These are phyloP conservation scores for Sarcodon aspratus DNA, from an alignment of 768 basidiomycete genomes.

Conservation along the genomic window DNA sequence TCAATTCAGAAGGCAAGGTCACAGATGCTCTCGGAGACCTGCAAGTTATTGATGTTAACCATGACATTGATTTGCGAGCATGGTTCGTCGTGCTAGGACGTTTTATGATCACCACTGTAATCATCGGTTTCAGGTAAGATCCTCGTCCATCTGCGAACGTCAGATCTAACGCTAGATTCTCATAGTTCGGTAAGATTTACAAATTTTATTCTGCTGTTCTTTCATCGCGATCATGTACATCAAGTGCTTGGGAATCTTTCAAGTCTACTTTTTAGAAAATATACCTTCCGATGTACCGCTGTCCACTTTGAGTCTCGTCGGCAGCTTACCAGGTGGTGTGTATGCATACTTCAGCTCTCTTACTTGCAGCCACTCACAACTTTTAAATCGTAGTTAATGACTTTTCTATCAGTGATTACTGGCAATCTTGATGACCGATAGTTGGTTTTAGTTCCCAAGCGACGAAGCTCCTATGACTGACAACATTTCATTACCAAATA, in stretches of 20 bases:
- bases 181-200: not conserved
- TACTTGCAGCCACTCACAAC: not conserved
- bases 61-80: constrained; percentile 19
- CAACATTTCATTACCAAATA: not conserved
- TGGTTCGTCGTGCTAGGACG: constrained; percentile 13
- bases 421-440: constrained; percentile 21
- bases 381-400: constrained; percentile 12
- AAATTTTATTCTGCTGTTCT: no score
- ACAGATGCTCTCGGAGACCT: no score
- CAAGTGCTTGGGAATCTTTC: constrained; percentile 20
- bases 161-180: constrained; percentile 1
- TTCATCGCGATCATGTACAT: constrained; percentile 1
- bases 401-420: constrained; percentile 13
- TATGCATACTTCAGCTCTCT: constrained; percentile 1
- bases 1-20: constrained; percentile 15
- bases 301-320: constrained; percentile 10
- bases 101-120: constrained; percentile 9
- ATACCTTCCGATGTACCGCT: constrained; percentile 12
- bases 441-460: constrained; percentile 9
- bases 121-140: constrained; percentile 14
- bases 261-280: constrained; percentile 20
- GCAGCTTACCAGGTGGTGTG: constrained; percentile 12
- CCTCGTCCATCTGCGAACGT: constrained; percentile 1
- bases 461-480: not conserved
- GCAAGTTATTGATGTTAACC: no score